Base-by-base conservation (phyloP, 73 alveolate genomes). In the Chromera velia region DNA sequence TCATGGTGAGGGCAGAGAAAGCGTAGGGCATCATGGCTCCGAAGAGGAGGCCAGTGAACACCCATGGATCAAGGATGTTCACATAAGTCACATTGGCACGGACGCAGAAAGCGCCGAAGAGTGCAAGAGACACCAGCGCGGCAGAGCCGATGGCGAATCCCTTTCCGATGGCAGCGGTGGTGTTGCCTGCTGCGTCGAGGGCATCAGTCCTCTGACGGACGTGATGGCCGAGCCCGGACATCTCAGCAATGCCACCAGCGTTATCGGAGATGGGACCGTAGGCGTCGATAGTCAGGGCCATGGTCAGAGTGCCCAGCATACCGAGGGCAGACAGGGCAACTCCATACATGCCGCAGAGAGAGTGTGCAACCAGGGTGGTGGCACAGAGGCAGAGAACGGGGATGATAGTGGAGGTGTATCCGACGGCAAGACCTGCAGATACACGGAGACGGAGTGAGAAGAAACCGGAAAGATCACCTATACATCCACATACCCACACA, bases 131-230 rank as follows among this genome's bases (percentile, higher is more conserved):
- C 73, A 93, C 99, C 49, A 94, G 84, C 72, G 97, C 96, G 47
- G 99, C 99, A 13, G 97, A 89, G 74, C 99, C 99, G 74, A 93
- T 94, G 84, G 99, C 99, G 90, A 94, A 94, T 72, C 99, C 99
- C 81, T 94, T 94, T 28, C 99, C 85, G 67, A 81, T 85, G 72
- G 99, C 99, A 27, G 55, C 55, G 4, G 89, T 82, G 64, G 97
- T 91, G 86, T 93, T 93, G 24, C 99, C 99, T 34, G 98, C 98
- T n/a, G 99, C 98, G 80, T 95, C 99, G 32, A 95, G 90, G 67
- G 92, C 94, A 72, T 95, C 99, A 67, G 99, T 95, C 65, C 84
- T 82, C 74, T 89, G 84, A 80, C 99, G 93, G 81, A 93, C 95
- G 73, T 83, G 73, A 75, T 89, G 89, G 62, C 84, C 93, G 82